A percentile compares a stretch with the other conserved stretches of the same genome.
Conservation (phyloP, 106 monocot genomes). For the Apostasia ramifera region DNA sequence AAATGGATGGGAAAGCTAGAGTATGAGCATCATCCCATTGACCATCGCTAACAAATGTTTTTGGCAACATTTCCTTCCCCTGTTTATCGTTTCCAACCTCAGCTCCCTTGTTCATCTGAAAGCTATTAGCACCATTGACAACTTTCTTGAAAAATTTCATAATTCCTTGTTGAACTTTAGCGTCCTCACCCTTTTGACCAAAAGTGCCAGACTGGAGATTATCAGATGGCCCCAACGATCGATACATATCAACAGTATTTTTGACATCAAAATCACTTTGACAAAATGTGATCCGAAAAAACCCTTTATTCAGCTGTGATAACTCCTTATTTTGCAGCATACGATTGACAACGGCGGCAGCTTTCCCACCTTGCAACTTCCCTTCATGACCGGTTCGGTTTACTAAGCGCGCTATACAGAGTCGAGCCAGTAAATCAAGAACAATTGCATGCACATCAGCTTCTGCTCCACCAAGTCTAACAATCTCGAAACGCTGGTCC, state of each 20-base stretch:
- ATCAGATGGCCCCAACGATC: conserved; percentile 45
- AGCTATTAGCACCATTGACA: conserved; percentile 20
- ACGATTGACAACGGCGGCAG: conserved; percentile 88
- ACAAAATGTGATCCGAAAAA: conserved; percentile 79
- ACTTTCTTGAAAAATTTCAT: conserved; percentile 91
- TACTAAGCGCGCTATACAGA: conserved; percentile 86
- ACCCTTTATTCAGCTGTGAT: conserved; percentile 74
- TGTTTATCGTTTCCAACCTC: conserved; percentile 12
- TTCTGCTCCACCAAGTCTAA: conserved; percentile 47
- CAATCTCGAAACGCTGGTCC: conserved; percentile 71
- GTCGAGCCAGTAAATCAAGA: conserved; percentile 77
- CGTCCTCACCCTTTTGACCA: conserved; percentile 65
- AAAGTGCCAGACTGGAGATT: conserved; percentile 64
- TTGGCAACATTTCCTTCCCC: background rate
- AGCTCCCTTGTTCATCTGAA: conserved; percentile 7
- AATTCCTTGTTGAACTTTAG: conserved; percentile 84
- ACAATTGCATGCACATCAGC: conserved; percentile 74
- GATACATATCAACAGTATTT: conserved; percentile 51
- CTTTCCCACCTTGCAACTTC: conserved; percentile 88
- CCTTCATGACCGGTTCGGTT: conserved; percentile 85
- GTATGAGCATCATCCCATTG: conserved; percentile 28
- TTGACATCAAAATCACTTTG: conserved; percentile 57
- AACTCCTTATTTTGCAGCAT: conserved; percentile 87
- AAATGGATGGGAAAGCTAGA: conserved; percentile 89
- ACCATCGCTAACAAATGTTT: conserved; percentile 7